Evolutionary conservation across 2,329 filamentous ascomycete genomes (phyloP), one percentile per base, ranked within the genome.

Genomic region (Epichloe brachyelytri): DNA sequence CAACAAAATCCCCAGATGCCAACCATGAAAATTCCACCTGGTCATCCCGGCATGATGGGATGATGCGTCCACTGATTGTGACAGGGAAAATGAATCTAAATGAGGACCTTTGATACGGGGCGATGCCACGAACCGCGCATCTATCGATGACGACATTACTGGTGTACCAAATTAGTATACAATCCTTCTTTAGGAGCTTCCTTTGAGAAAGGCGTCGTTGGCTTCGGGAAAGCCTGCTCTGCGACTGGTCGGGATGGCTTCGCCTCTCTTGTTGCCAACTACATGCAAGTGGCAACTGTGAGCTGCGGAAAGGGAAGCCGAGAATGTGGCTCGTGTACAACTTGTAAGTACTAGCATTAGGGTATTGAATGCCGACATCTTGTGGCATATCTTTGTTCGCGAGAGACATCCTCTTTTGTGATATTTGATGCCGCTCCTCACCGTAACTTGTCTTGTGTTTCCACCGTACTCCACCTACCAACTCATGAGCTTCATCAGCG

Each of bases 1-100:
- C 63, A 66, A 51, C 66, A 60, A 54, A 63, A 63, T 12, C 61
- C 66, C 17, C 66, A 68, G 53, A 64, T 67, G 61, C 59, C 62
- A 8, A 66, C 62, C 40, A 66, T 66, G 58, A 56, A 61, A 11
- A 59, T 62, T 15, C 64, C 64, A 8, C 59, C 59, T 37, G 60
- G 63, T 53, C 59, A 62, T 43, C 60, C 62, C 43, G 55, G 56
- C 17, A 54, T 56, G 45, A 57, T 61, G 59, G 51, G 50, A 48
- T 56, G 40, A 48, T 34, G 8, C 11, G 11, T 7, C 34, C 19
- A 33, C 34, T 36, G 3, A 20, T 20, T 39, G 22, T 17, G 44
- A 12, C 33, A 37, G 39, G 7, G 20, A 17, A 17, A 19, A 43
- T 17, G 17, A 43, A 10, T n/a, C 22, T 19, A 6, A 6, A 22